phyloP scores from a whole-genome alignment of 176 grass and related monocot species.

The Thalia dealbata region DNA sequence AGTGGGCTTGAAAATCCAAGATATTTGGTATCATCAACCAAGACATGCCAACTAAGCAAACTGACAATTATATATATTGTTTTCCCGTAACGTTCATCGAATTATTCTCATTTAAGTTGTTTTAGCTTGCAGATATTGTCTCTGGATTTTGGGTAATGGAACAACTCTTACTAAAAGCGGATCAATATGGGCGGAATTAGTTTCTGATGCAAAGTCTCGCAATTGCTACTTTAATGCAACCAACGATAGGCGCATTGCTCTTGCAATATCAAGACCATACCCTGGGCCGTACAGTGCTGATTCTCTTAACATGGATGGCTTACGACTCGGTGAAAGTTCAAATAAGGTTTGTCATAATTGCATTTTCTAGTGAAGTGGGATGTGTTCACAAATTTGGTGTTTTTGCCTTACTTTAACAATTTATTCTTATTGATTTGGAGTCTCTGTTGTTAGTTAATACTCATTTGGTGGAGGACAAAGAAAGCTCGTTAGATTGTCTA shows the following conservation, averaged over 20 bases:
- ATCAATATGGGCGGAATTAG: slow-evolving; percentile 23
- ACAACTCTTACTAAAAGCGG: slow-evolving; percentile 15
- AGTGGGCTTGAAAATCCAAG: too few species aligned
- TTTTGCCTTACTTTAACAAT: too few species aligned
- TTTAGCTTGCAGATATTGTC: slow-evolving; percentile 22
- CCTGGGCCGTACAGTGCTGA: not conserved
- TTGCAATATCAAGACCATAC: not conserved
- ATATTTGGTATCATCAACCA: too few species aligned
- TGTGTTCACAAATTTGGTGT: too few species aligned
- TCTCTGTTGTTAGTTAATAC: too few species aligned
- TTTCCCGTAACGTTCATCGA: too few species aligned
- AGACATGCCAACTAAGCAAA: too few species aligned
- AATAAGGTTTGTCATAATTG: not conserved
- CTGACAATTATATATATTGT: not conserved
- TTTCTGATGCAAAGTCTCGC: slow-evolving; percentile 14
- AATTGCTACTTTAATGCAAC: slow-evolving; percentile 22
- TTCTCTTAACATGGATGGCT: not conserved
- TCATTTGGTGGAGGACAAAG: too few species aligned
- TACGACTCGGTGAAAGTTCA: not conserved
- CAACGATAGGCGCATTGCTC: slow-evolving; percentile 12
- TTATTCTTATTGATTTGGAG: too few species aligned
- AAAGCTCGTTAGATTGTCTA: too few species aligned
- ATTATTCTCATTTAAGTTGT: not conserved
- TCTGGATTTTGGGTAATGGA: slow-evolving; percentile 33
- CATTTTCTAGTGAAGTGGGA: too few species aligned